Conservation (phyloP, 371 early-diverging fungal species). For the Apophysomyces ossiformis region DNA sequence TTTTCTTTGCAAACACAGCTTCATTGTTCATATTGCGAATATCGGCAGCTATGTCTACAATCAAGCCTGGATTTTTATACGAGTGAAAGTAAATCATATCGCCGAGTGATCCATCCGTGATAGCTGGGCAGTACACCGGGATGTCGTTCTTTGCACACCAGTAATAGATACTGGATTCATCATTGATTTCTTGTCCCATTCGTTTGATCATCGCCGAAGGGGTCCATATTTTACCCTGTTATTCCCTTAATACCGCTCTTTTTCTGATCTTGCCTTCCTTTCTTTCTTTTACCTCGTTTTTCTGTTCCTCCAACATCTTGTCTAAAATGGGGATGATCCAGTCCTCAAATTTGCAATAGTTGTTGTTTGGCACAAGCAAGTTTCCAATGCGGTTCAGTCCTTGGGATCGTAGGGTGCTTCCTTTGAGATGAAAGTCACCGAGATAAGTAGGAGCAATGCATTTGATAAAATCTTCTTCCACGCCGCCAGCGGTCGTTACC, state of each 20-base stretch:
- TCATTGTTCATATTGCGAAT: constrained; percentile 94
- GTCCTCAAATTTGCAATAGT: constrained; percentile 98
- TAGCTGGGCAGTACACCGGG: constrained; percentile 98
- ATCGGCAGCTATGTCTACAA: constrained; percentile 97
- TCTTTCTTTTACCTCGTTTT: constrained; percentile 68
- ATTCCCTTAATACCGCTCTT: neutral
- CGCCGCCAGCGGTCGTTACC: constrained; percentile 98
- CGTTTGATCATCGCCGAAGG: constrained; percentile 93
- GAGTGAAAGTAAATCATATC: constrained; percentile 99
- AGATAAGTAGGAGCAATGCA: constrained; percentile 93
- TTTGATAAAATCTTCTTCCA: constrained; percentile 99
- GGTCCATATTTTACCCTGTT: constrained; percentile 82
- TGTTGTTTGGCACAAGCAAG: constrained; percentile 98
- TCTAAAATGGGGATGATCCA: constrained; percentile 97
- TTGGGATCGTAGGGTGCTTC: constrained; percentile 84
- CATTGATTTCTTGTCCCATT: constrained; percentile 95
- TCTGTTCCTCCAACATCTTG: constrained; percentile 91
- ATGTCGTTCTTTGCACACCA: constrained; percentile 95
- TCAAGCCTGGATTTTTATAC: constrained; percentile 91
- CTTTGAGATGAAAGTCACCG: constrained; percentile 85
- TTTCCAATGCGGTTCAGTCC: constrained; percentile 99
- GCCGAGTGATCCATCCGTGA: constrained; percentile 99
- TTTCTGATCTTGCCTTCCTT: constrained; percentile 70
- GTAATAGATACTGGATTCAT: constrained; percentile 96
- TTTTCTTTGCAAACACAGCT: constrained; percentile 94